These are phyloP conservation scores for Corymbia calophylla DNA, from an alignment of 441 rosid genomes.

Conservation along the genomic window DNA sequence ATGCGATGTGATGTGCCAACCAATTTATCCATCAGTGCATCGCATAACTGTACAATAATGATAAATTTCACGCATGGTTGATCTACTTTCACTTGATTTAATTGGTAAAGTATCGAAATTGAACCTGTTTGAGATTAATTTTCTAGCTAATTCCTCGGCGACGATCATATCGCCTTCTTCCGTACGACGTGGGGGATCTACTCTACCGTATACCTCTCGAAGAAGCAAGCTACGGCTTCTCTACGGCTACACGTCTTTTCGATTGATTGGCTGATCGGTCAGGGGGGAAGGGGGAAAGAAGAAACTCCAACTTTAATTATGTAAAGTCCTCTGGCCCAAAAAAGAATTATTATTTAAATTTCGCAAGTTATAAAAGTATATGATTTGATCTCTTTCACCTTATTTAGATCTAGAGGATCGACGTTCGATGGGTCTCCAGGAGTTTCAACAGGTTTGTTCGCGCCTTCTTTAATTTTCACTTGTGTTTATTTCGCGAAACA, in stretches of 20 bases:
- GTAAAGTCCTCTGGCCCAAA: not conserved
- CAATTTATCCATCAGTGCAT: not conserved
- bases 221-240: not conserved
- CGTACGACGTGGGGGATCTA: not conserved
- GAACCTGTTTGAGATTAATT: not conserved
- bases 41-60: rapidly evolving
- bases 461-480: not conserved
- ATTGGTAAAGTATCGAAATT: not conserved
- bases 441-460: not conserved
- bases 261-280: not conserved
- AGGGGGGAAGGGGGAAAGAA: not conserved
- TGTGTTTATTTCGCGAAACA: not conserved
- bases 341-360: not conserved
- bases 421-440: not conserved
- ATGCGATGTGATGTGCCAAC: not conserved
- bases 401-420: not conserved
- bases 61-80: not conserved
- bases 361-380: not conserved
- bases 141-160: not conserved
- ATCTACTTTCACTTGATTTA: not conserved
- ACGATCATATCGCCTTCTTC: not conserved
- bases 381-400: not conserved
- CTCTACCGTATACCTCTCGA: not conserved
- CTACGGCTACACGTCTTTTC: not conserved
- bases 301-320: not conserved